Evolutionary conservation across 2,329 filamentous ascomycete genomes (phyloP).

Genomic region (Epichloe amarillans): DNA sequence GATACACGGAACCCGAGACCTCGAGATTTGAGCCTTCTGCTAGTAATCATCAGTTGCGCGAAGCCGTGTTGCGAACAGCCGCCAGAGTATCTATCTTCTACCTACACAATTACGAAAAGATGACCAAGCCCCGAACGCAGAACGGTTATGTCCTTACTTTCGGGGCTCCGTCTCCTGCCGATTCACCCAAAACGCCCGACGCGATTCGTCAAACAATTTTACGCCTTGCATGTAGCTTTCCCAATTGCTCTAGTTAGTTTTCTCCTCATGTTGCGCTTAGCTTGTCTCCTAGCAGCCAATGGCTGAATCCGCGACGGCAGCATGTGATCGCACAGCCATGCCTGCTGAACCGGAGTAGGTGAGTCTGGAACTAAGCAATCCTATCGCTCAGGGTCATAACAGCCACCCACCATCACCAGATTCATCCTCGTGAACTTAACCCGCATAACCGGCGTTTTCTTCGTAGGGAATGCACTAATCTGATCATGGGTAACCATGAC

Average conservation of each 20-base stretch:
- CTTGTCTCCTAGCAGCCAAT: slow-evolving; percentile 3
- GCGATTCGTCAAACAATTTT: background rate
- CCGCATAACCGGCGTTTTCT: slow-evolving; percentile 90
- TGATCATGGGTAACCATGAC: slow-evolving; percentile 85
- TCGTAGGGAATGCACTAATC: slow-evolving; percentile 87
- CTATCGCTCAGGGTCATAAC: slow-evolving; percentile 42
- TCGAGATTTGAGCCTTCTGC: background rate
- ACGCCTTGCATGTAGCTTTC: background rate
- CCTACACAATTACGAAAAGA: background rate
- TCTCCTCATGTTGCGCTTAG: slow-evolving; percentile 3
- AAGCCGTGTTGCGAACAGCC: background rate
- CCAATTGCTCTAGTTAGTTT: background rate
- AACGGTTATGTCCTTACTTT: background rate
- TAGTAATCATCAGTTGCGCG: background rate
- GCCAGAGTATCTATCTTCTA: background rate
- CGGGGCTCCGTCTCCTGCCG: background rate
- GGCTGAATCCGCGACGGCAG: slow-evolving; percentile 2
- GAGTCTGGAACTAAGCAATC: slow-evolving; percentile 4
- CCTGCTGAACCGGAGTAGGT: background rate
- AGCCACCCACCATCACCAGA: slow-evolving; percentile 72
- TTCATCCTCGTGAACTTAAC: slow-evolving; percentile 95
- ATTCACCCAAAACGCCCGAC: background rate
- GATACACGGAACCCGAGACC: background rate
- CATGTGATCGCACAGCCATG: slow-evolving; percentile 1
- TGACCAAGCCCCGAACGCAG: background rate